Evolutionary conservation across 192 early-diverging fungal species (phyloP), one percentile per base, ranked within the genome.

Genomic region (Backusella australiensis): DNA sequence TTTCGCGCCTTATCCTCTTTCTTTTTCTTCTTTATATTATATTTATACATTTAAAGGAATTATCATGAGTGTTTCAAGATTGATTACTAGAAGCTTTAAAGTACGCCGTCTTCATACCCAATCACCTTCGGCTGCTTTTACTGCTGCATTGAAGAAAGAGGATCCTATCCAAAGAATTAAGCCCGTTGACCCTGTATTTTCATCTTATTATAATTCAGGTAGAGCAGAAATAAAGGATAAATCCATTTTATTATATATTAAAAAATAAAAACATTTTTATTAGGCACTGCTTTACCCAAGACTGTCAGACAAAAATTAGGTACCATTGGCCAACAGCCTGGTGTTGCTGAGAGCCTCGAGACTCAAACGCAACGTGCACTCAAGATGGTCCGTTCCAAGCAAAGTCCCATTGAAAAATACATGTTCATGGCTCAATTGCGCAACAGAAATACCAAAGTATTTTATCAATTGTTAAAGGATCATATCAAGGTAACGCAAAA

Each of bases 371-470:
- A 87, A 42, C 93, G 95, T 69, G 93, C 92, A 3, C 78, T 93
- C 17, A 81, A 85, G 49, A 90, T 93, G 83, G 82, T 98, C 29
- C 83, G 90, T 46, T 81, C 86, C 79, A 90, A 94, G 84, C 77
- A 87, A 21, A 85, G 88, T 5, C 79, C 89, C 14, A 82, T 98
- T 46, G 94, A 96, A 67, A 94, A 96, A 82, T 96, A 95, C 81
- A 88, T 92, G 44, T 97, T 94, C 83, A 84, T 98, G 80, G 90
- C 93, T 66, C 89, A 92, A 84, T 86, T 98, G 81, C 86, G 91
- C 77, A 93, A 88, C 76, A 94, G 93, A 69, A 89, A 97, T 82
- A 72, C 88, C 66, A 87, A 87, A 67, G 86, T 98, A 75, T 98
- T 98, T 83, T 98, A 98, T 80, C 88, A 89, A 53, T 74, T 95